Base-by-base conservation (phyloP, 108 stramenopile genomes). In the Schizochytrium sp. region DNA sequence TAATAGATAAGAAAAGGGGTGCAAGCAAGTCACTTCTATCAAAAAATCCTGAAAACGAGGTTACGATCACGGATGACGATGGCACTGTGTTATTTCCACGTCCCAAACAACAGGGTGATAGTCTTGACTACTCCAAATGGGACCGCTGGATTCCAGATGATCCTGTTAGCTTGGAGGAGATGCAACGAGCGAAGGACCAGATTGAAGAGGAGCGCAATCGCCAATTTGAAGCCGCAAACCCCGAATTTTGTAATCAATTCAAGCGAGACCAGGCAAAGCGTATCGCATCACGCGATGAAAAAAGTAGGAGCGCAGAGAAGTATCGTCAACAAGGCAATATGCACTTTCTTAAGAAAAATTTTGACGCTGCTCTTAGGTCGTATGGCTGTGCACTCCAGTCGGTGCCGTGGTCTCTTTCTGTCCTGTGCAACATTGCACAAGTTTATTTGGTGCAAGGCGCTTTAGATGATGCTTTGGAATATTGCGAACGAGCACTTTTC, bases 101-200 rank as follows among this genome's bases (percentile, higher is more conserved):
- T n/a, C 46, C 76, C 53, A 46, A 72, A 10, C 38, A 45, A 46
- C 50, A 72, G 72, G 55, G 28, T 13, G 72, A 90, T 41, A 42
- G 88, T 2, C 53, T 72, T 15, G 90, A 90, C 56, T 90, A 90
- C 44, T 90, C 90, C 15, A 72, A 76, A 88, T 90, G 90, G 90
- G 87, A 88, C 55, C 17, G 46, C 10, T 90, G 90, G 90, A 50
- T 49, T 42, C 90, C 90, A 10, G 88, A 61, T 46, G 90, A 90
- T 45, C 87, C 87, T n/a, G 90, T 73, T 8, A 87, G 55, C 4
- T 72, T 55, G 7, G 42, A 61, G 50, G 90, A 90, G 57, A 88
- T 72, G 87, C 58, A 87, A 42, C 72, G 72, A 28, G 59, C 44
- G 10, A 47, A 88, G 64, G 64, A 72, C 50, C 17, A 88, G n/a